These are phyloP conservation scores for Penicillium griseofulvum DNA, from an alignment of 2,329 filamentous ascomycete genomes.

Conservation along the genomic window DNA sequence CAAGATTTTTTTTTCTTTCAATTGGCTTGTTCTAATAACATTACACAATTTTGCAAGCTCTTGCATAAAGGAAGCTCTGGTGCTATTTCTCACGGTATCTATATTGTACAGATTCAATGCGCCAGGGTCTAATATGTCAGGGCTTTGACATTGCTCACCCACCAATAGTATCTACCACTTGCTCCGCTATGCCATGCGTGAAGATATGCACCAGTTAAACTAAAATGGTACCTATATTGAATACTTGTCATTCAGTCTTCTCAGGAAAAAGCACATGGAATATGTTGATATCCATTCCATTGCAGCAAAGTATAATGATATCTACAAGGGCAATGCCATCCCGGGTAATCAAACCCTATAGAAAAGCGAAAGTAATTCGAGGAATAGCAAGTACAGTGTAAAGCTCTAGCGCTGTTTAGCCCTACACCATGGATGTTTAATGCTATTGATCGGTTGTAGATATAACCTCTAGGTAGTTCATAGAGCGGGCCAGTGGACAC, in stretches of 20 bases:
- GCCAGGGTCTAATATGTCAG: not conserved
- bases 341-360: not conserved
- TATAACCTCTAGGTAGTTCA: not conserved
- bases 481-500: not conserved
- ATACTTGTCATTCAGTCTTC: not conserved
- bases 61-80: not conserved
- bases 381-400: not conserved
- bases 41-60: not conserved
- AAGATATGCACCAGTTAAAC: not conserved
- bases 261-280: not conserved
- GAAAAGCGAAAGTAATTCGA: not conserved
- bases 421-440: not conserved
- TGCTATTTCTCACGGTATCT: not conserved
- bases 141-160: not conserved
- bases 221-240: not conserved
- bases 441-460: not conserved
- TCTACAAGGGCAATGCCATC: no score
- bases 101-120: not conserved
- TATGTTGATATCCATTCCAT: not conserved
- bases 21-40: not conserved
- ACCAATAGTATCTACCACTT: not conserved
- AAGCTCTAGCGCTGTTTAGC: not conserved
- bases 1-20: not conserved
- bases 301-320: not conserved
- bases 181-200: not conserved